Evolutionary conservation across 1,284 basidiomycete genomes (phyloP), one percentile per base, ranked within the genome.

Genomic region (Leccinum ponderosum): DNA sequence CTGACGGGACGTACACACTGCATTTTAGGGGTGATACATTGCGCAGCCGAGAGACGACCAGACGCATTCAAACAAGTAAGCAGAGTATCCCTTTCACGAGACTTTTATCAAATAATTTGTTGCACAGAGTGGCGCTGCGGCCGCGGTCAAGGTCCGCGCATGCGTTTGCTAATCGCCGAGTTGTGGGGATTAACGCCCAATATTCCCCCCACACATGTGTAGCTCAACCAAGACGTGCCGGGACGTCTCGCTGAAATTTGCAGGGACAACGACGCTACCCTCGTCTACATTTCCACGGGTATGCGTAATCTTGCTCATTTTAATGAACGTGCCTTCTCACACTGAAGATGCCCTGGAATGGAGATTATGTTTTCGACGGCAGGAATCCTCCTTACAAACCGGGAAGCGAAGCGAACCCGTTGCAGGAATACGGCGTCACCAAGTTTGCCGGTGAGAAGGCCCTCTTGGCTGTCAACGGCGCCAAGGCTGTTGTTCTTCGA

Each of bases 321-420:
- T 50, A 33, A 42, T 47, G 12, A 53, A 27, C 48, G 52, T 31
- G 17, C 20, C 39, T 62, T 70, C 57, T 61, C 55, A 72, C 52
- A 42, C 22, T 25, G 52, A 58, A 55, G 35, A 6, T 37, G 20
- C 59, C 55, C 54, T 48, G 48, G 15, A 63, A 53, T 44, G 58
- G 69, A 88, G 92, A 94, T 75, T 94, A 94, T 72, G 91, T 95
- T 12, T 94, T 95, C 67, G 90, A 93, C 65, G 93, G 93, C 4
- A 87, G 82, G n/a, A 85, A 86, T 0, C 90, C 93, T 1, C 90
- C 90, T 0, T 94, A 94, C 73, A 79, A 81, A 3, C 87, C 91
- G 0, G 80, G 79, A 4, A 82, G 87, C 4, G 68, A 73, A n/a
- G 82, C 89, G 7, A 89, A 90, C 66, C 93, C 93, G 1, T 74